Percentiles rank a stretch among this genome's conserved stretches.
phyloP scores from a whole-genome alignment of 257 asterid species.

The Striga asiatica region DNA sequence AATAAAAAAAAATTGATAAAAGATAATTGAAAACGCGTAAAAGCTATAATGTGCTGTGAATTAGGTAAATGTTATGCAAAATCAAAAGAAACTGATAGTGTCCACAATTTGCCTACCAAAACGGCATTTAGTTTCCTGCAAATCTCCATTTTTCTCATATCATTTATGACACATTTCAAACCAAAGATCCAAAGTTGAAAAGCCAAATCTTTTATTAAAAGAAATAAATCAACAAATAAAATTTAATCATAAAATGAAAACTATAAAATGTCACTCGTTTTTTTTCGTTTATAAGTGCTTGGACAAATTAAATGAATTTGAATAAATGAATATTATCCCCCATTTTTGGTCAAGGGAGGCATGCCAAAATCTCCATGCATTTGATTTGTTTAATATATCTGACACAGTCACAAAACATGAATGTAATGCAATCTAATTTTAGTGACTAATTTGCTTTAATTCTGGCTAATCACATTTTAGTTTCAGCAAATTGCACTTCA shows the following conservation, averaged over 20 bases:
- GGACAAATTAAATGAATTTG: no score
- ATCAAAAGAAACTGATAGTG: slow-evolving; percentile 17
- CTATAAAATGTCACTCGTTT: no score
- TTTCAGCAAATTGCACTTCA: background rate
- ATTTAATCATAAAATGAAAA: background rate
- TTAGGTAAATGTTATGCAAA: background rate
- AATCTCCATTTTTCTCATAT: slow-evolving; percentile 25
- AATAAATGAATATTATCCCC: slow-evolving; percentile 14
- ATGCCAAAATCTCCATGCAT: slow-evolving; percentile 22
- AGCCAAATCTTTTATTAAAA: slow-evolving; percentile 12
- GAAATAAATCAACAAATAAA: background rate
- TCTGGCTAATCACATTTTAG: slow-evolving; percentile 16
- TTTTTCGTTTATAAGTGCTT: no score
- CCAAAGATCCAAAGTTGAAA: slow-evolving; percentile 29
- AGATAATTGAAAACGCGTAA: slow-evolving; percentile 12
- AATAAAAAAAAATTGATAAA: background rate
- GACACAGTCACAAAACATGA: background rate
- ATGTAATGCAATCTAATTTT: slow-evolving; percentile 9
- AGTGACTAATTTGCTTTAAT: background rate
- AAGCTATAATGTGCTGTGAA: background rate
- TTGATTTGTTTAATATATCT: background rate
- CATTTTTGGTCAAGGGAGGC: slow-evolving; percentile 8
- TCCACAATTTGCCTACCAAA: slow-evolving; percentile 37
- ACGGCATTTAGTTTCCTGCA: slow-evolving; percentile 38
- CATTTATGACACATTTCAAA: slow-evolving; percentile 17